A percentile compares a stretch with the other conserved stretches of the same genome.
Conservation (phyloP, 306 rosid genomes). For the Amphicarpaea edgeworthii region DNA sequence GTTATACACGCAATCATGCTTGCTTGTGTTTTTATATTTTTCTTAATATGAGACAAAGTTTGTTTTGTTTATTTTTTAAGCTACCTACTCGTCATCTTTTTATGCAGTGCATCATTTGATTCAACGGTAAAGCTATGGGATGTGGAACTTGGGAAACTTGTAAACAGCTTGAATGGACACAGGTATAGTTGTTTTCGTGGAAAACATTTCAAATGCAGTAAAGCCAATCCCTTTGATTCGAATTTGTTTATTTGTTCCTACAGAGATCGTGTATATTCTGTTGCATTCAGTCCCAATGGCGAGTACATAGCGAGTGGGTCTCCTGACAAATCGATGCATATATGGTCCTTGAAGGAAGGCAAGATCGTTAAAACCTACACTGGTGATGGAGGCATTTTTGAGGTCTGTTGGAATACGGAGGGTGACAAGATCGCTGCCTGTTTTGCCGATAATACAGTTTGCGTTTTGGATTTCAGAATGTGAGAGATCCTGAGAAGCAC, state of each 20-base stretch:
- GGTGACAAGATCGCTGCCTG: slow-evolving; percentile 92
- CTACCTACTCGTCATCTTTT: slow-evolving; percentile 2
- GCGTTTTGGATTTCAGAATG: slow-evolving; percentile 63
- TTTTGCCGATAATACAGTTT: slow-evolving; percentile 76
- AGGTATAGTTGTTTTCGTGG: slow-evolving; percentile 53
- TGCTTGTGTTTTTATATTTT: background rate
- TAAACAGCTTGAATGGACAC: slow-evolving; percentile 84
- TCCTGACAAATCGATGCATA: slow-evolving; percentile 77
- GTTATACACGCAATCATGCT: background rate
- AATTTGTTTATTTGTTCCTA: slow-evolving; percentile 32
- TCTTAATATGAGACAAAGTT: background rate
- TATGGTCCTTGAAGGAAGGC: slow-evolving; percentile 88
- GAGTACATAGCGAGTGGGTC: slow-evolving; percentile 90
- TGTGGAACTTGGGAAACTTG: slow-evolving; percentile 78
- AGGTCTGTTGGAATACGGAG: slow-evolving; percentile 92
- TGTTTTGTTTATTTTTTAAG: slow-evolving; percentile 15
- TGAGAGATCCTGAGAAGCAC: slow-evolving; percentile 33
- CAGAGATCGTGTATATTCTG: slow-evolving; percentile 78
- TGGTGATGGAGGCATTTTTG: slow-evolving; percentile 85
- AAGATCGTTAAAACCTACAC: slow-evolving; percentile 78
- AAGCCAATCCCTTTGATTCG: background rate
- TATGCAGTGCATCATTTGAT: slow-evolving; percentile 92
- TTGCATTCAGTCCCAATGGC: slow-evolving; percentile 89
- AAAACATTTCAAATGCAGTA: background rate
- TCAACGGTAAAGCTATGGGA: slow-evolving; percentile 96